Evolutionary conservation across 1,139 yeast genomes (phyloP).

Genomic region (Zygosaccharomyces pseudobailii): DNA sequence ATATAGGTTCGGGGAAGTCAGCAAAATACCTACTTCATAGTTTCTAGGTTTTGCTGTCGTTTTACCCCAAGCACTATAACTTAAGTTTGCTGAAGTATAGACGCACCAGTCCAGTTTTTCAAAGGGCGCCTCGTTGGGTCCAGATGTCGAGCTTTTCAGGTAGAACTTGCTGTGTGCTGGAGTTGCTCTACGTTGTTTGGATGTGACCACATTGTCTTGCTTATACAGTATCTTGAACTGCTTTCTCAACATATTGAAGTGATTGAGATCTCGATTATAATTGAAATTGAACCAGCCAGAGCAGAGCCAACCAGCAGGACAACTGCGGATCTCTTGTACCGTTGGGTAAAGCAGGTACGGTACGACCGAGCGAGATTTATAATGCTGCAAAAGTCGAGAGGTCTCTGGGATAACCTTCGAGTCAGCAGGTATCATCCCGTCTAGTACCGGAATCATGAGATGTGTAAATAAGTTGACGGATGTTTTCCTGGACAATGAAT

Average conservation of each 20-base stretch:
- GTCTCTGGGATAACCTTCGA: conserved; percentile 8
- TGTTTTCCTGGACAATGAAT: conserved; percentile 40
- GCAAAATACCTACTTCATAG: conserved; percentile 58
- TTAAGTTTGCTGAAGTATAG: conserved; percentile 62
- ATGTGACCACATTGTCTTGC: conserved; percentile 17
- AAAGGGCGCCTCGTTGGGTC: conserved; percentile 30
- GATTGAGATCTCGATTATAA: conserved; percentile 27
- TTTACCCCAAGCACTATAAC: conserved; percentile 68
- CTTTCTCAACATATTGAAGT: conserved; percentile 18
- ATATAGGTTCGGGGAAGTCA: conserved; percentile 32
- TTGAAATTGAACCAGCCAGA: conserved; percentile 57
- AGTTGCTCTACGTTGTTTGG: conserved; percentile 32
- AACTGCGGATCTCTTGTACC: conserved; percentile 42
- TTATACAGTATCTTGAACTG: conserved; percentile 26
- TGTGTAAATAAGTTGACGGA: conserved; percentile 53
- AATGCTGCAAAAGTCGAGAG: conserved; percentile 27
- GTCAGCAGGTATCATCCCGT: conserved; percentile 18
- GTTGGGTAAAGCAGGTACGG: conserved; percentile 56
- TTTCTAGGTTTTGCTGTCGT: conserved; percentile 20
- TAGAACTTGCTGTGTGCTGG: conserved; percentile 46
- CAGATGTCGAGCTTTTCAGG: conserved; percentile 37
- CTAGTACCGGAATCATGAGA: conserved; percentile 45
- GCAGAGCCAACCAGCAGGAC: conserved; percentile 44
- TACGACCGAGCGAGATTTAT: conserved; percentile 33
- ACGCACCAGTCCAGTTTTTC: conserved; percentile 53